Evolutionary conservation across 2,329 filamentous ascomycete species (phyloP), one percentile per base, ranked within the genome.

Genomic region (Cladobotryum protrusum): DNA sequence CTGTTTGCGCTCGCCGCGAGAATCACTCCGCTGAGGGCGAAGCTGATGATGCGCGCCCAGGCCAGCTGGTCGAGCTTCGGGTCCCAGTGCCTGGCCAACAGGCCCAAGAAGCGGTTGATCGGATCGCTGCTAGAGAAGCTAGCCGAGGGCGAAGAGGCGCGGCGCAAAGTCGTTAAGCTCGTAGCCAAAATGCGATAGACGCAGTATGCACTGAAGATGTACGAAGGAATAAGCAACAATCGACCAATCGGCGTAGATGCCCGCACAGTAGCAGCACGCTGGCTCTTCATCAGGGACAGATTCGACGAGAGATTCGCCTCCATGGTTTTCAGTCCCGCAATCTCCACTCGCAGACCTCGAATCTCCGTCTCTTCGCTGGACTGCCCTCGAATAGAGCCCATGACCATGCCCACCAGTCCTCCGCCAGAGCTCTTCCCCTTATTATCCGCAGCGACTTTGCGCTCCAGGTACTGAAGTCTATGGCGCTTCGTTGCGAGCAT

Each of bases 11-110:
- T 89, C 2, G 87, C 85, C 14, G 89, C 75, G 19, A 95, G 82
- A 64, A 95, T 93, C 45, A 91, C 81, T 15, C 89, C 89, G 7
- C 85, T 89, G 4, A 95, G 76, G 18, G 89, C 72, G 67, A 95
- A 95, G 52, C 86, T 89, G 56, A 95, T 91, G 62, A 89, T 87
- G 29, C 88, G 84, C 18, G 87, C 85, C 88, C 89, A 95, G 9
- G 87, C 86, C 11, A 82, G 78, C 61, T 89, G 87, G 68, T 95
- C 87, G 20, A 95, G 78, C 53, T 84, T 81, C 3, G 87, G 87
- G 62, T 95, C 87, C 80, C 87, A 91, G 69, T 95, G 87, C 49
- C 86, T 85, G 4, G 87, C 88, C 15, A 95, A 70, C 12, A 95
- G 75, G 5, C 87, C 87, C 8, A 95, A 79, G 54, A 92, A 77